Evolutionary conservation across 2,329 filamentous ascomycete genomes (phyloP).

Genomic region (Alternaria sp.): DNA sequence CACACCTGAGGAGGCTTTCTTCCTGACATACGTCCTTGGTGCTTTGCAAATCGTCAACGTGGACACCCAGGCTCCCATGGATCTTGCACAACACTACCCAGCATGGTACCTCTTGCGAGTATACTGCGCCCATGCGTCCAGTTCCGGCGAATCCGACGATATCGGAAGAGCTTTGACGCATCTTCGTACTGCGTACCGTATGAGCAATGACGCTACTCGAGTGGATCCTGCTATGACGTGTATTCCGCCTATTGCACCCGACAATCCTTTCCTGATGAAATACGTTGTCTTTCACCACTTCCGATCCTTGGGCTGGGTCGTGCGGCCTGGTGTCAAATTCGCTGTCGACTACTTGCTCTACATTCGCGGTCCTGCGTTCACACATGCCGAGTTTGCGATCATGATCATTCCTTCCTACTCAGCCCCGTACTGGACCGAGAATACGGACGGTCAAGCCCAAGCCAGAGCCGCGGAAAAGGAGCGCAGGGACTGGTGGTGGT

Average conservation of each 20-base stretch:
- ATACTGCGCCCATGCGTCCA: slow-evolving; percentile 73
- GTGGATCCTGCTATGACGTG: slow-evolving; percentile 9
- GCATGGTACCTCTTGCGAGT: slow-evolving; percentile 50
- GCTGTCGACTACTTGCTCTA: slow-evolving; percentile 95
- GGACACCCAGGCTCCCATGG: slow-evolving; percentile 39
- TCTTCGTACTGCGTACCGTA: slow-evolving; percentile 20
- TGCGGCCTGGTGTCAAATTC: slow-evolving; percentile 91
- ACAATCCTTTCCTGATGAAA: slow-evolving; percentile 83
- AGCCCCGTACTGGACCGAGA: slow-evolving; percentile 72
- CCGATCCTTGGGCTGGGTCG: slow-evolving; percentile 92
- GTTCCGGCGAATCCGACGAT: slow-evolving; percentile 50
- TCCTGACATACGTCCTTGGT: slow-evolving; percentile 81
- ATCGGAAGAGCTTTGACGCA: slow-evolving; percentile 11
- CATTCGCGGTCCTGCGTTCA: slow-evolving; percentile 88
- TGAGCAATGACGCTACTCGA: slow-evolving; percentile 13
- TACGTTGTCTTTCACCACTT: slow-evolving; percentile 97
- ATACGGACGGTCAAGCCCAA: slow-evolving; percentile 44
- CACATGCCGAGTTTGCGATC: slow-evolving; percentile 91
- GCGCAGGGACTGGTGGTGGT: slow-evolving; percentile 73
- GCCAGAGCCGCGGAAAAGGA: slow-evolving; percentile 47
- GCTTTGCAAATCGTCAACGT: slow-evolving; percentile 68
- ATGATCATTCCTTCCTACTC: slow-evolving; percentile 83
- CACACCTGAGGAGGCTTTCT: slow-evolving; percentile 89
- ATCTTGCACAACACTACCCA: slow-evolving; percentile 52
- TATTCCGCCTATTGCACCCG: slow-evolving; percentile 62